Conservation (phyloP, 306 rosid species). For the Benincasa hispida region DNA sequence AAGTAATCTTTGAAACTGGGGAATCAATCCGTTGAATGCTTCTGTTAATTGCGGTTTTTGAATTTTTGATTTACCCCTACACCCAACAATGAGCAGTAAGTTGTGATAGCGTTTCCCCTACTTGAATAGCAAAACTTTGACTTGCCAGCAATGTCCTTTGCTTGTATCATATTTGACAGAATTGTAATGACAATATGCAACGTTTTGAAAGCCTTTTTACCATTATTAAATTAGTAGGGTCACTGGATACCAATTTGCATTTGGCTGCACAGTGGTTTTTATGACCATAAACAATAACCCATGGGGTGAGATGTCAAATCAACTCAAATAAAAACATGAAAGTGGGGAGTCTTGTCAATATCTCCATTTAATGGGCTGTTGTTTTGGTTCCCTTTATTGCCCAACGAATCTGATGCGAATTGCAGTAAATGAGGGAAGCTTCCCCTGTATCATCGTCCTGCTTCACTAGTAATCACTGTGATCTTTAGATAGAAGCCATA, state of each 20-base stretch:
- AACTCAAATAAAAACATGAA: slow-evolving; percentile 29
- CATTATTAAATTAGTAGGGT: slow-evolving; percentile 44
- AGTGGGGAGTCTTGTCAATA: slow-evolving; percentile 40
- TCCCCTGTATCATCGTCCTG: slow-evolving; percentile 8
- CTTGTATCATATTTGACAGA: slow-evolving; percentile 16
- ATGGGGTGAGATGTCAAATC: slow-evolving; percentile 45
- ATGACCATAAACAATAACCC: slow-evolving; percentile 25
- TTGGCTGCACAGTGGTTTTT: slow-evolving; percentile 22
- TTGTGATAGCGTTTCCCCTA: slow-evolving; percentile 13
- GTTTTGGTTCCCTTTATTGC: slow-evolving; percentile 16
- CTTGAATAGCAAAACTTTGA: slow-evolving; percentile 17
- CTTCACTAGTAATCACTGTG: slow-evolving; percentile 4
- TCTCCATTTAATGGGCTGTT: slow-evolving; percentile 30
- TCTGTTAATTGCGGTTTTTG: neutral
- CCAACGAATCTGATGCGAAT: slow-evolving; percentile 21
- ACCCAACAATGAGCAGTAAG: neutral
- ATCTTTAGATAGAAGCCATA: slow-evolving; percentile 7
- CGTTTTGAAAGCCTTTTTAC: slow-evolving; percentile 17
- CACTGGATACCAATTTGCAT: slow-evolving; percentile 28
- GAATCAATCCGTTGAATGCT: neutral
- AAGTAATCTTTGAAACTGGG: neutral
- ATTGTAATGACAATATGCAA: slow-evolving; percentile 11
- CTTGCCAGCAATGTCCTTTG: slow-evolving; percentile 28
- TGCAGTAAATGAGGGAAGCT: slow-evolving; percentile 6
- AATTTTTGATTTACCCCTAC: neutral